Evolutionary conservation across 352 stramenopile genomes (phyloP).

Genomic region (Phytophthora europaea): DNA sequence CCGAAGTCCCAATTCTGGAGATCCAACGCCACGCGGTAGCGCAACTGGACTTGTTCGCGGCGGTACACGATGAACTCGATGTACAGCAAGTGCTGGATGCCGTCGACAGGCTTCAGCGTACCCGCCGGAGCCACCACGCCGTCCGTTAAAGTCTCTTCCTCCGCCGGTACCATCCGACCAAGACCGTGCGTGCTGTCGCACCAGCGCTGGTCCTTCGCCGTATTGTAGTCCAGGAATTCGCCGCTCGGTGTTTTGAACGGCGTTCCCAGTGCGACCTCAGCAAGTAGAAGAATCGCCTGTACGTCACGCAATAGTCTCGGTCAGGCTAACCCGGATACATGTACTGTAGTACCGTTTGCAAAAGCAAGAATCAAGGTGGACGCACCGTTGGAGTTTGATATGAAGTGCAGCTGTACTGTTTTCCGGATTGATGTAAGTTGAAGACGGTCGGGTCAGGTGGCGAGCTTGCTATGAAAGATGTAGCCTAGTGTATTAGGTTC

Average conservation of each 20-base stretch:
- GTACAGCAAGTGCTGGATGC: conserved; percentile 43
- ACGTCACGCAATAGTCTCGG: background rate
- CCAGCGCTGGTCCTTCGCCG: conserved; percentile 21
- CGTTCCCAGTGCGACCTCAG: conserved; percentile 51
- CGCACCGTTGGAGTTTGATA: conserved; percentile 33
- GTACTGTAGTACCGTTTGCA: no score
- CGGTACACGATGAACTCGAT: conserved; percentile 64
- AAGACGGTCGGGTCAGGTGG: no score
- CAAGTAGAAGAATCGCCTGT: conserved; percentile 46
- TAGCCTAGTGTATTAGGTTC: no score
- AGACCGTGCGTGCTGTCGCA: conserved; percentile 47
- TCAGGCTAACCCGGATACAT: background rate
- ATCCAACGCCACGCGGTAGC: conserved; percentile 43
- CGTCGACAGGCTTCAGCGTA: conserved; percentile 23
- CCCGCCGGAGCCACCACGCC: conserved; percentile 51
- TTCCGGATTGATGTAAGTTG: no score
- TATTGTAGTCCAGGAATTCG: conserved; percentile 39
- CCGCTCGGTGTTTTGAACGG: conserved; percentile 23
- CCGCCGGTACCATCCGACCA: conserved; percentile 40
- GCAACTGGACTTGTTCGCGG: conserved; percentile 54
- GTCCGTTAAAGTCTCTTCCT: conserved; percentile 35
- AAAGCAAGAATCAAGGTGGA: background rate
- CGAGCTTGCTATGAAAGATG: no score
- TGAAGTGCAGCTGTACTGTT: conserved; percentile 69
- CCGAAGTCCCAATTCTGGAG: conserved; percentile 23